Base-by-base conservation (phyloP, 129 eudicot species). In the Arctium lappa region DNA sequence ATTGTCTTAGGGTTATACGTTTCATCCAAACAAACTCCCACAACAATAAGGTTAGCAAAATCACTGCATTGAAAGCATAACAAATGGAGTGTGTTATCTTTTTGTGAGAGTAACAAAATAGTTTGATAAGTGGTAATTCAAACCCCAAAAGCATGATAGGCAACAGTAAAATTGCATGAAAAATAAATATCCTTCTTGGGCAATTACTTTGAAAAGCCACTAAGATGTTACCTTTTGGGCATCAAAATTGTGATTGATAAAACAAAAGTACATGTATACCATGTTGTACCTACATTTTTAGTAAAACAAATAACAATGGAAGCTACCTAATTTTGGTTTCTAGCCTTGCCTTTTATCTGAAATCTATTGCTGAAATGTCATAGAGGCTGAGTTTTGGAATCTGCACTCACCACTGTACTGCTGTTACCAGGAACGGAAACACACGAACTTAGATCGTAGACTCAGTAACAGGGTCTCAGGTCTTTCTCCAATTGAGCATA, bases 1-100 rank as follows among this genome's bases (percentile, higher is more conserved):
- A 70, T 31, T 6, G 5, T 46, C 33, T 15, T 40, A 16, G 30
- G 40, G 66, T 79, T 79, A 30, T 68, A 71, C 30, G 60, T 31
- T 18, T 72, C 39, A 72, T 60, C 38, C 84, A 80, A 80, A 68
- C 29, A 16, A 73, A 70, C 56, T 66, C 12, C 69, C 53, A 36
- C 70, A 80, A 50, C 70, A 80, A 42, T 9, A 70, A 80, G 36
- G 75, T 44, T 69, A 32, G 53, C 36, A 46, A 80, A 72, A 56
- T 34, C 34, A 48, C 4, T 48, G 29, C 68, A 60, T 16, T 6
- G 68, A n/a, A 60, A 53, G 22, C 65, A 53, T 53, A 53, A 13
- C 65, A 22, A 31, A 9, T 29, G 44, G 65, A 30, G 32, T 16
- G 44, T 42, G 37, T 4, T 79, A 69, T 15, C 39, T 79, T 32